Conservation (phyloP, 2,329 filamentous ascomycete genomes). For the Phaeosphaeriaceae sp. region DNA sequence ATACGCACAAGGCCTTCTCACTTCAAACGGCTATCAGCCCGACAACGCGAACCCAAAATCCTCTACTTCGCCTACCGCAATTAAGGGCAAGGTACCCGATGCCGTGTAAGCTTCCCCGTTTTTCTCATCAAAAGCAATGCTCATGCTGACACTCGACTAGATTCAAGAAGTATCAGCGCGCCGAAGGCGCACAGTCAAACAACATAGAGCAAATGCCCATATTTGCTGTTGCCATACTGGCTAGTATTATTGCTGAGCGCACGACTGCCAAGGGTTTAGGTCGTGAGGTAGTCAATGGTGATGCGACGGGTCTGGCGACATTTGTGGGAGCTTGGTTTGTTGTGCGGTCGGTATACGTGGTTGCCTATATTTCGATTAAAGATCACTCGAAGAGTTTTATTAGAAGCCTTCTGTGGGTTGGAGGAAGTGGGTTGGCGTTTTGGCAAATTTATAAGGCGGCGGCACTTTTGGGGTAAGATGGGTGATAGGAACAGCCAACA, state of each 20-base stretch:
- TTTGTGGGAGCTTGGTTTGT: slow-evolving; percentile 27
- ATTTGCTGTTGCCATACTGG: slow-evolving; percentile 30
- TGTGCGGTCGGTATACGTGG: slow-evolving; percentile 24
- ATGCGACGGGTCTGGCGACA: slow-evolving; percentile 28
- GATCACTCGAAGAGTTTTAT: slow-evolving; percentile 27
- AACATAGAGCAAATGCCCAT: slow-evolving; percentile 33
- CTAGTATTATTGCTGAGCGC: slow-evolving; percentile 32
- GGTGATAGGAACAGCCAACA: too few species aligned
- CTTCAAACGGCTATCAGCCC: slow-evolving; percentile 23
- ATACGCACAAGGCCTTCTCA: slow-evolving; percentile 24
- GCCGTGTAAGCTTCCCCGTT: slow-evolving; percentile 13
- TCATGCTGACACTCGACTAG: slow-evolving; percentile 1
- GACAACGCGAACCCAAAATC: slow-evolving; percentile 37
- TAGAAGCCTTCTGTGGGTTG: slow-evolving; percentile 23
- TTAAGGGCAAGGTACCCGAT: slow-evolving; percentile 35
- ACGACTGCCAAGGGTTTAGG: slow-evolving; percentile 20
- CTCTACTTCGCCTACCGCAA: slow-evolving; percentile 22
- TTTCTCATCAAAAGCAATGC: not conserved
- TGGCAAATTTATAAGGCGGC: slow-evolving; percentile 36
- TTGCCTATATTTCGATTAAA: slow-evolving; percentile 27
- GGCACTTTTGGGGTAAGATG: slow-evolving; percentile 18
- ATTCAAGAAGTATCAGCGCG: slow-evolving; percentile 35
- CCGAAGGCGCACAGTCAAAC: slow-evolving; percentile 34
- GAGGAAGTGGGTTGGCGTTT: slow-evolving; percentile 16
- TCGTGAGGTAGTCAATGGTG: slow-evolving; percentile 10